These are phyloP conservation scores for Ricinus communis DNA, from an alignment of 345 rosid genomes.

Conservation along the genomic window DNA sequence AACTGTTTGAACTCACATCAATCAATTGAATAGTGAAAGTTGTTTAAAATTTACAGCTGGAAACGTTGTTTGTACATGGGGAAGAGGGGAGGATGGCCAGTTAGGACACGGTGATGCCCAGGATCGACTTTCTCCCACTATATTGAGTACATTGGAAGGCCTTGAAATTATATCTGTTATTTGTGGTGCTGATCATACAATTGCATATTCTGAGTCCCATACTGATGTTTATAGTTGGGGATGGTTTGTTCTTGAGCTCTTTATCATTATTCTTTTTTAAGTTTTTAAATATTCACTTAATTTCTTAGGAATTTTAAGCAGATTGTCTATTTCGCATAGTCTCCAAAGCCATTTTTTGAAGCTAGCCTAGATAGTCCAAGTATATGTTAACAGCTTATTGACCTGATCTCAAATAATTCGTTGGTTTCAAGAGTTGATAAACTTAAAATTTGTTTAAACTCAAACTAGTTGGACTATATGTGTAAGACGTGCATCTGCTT, in stretches of 20 bases:
- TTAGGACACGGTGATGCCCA: slow-evolving; percentile 96
- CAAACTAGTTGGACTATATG: not conserved
- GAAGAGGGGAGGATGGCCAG: slow-evolving; percentile 98
- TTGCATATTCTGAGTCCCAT: slow-evolving; percentile 66
- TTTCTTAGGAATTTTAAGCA: not conserved
- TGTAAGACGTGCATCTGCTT: not conserved
- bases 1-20: not conserved
- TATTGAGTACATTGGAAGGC: slow-evolving; percentile 66
- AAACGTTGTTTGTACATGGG: slow-evolving; percentile 88
- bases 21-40: not conserved
- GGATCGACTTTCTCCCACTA: slow-evolving; percentile 80
- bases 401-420: not conserved
- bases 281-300: not conserved
- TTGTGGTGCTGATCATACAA: slow-evolving; percentile 96
- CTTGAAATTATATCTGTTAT: slow-evolving; percentile 61
- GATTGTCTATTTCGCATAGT: not conserved
- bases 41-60: slow-evolving; percentile 58
- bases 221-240: slow-evolving; percentile 91
- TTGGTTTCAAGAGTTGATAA: not conserved
- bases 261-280: slow-evolving; percentile 1
- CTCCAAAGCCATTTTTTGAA: not conserved
- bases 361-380: not conserved
- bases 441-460: not conserved
- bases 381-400: not conserved
- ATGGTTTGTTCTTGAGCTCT: slow-evolving; percentile 31